These are phyloP conservation scores for Plantago coronopus DNA, from an alignment of 305 asterid genomes.

Conservation along the genomic window DNA sequence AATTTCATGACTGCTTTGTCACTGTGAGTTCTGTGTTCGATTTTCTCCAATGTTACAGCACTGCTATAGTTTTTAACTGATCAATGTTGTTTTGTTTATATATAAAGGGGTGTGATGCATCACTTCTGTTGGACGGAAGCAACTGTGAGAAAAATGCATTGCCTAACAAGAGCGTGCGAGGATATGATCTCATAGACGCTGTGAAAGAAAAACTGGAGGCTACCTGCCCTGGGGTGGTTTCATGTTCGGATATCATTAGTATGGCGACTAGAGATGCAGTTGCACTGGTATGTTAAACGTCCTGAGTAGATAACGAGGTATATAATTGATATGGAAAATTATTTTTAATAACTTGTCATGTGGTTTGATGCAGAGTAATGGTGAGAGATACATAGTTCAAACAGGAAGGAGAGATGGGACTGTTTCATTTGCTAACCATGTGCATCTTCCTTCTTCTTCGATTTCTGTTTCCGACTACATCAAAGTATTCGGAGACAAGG, in stretches of 20 bases:
- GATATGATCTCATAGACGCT: constrained; percentile 40
- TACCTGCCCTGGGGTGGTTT: constrained; percentile 39
- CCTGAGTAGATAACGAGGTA: too few species aligned
- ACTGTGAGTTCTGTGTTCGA: constrained; percentile 25
- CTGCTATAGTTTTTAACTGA: too few species aligned
- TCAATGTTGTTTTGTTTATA: background rate
- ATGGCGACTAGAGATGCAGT: constrained; percentile 59
- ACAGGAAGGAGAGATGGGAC: constrained; percentile 54
- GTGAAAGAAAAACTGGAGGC: constrained; percentile 35
- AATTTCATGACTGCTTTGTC: constrained; percentile 70
- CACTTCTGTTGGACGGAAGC: constrained; percentile 43
- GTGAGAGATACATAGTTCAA: constrained; percentile 38
- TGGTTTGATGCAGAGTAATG: constrained; percentile 48
- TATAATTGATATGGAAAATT: too few species aligned
- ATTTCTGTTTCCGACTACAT: constrained; percentile 36
- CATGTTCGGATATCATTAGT: constrained; percentile 57
- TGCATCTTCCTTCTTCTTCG: constrained; percentile 40
- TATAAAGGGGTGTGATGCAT: constrained; percentile 56
- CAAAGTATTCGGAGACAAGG: constrained; percentile 35
- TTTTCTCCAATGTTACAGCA: too few species aligned
- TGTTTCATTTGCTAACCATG: constrained; percentile 38
- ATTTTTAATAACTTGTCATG: background rate
- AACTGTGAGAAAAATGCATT: constrained; percentile 37
- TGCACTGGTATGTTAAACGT: constrained; percentile 29
- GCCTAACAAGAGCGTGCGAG: constrained; percentile 43